Base-by-base conservation (phyloP, 495 filamentous ascomycete genomes). In the Rhypophila decipiens region DNA sequence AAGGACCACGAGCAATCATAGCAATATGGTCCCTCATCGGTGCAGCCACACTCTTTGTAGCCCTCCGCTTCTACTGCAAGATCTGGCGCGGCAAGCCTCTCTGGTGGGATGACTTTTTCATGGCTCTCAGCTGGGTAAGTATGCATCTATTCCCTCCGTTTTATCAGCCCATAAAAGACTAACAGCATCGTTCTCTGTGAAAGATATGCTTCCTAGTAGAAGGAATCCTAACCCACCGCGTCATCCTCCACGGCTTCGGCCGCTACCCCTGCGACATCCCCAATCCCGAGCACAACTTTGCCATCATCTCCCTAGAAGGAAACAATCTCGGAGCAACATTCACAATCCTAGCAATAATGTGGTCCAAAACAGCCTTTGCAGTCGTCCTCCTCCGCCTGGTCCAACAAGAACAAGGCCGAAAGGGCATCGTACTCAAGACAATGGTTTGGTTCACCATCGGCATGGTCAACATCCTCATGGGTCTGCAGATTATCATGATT, bases 401-500 rank as follows among this genome's bases (percentile, higher is more conserved):
- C 1, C 21, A 47, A 3, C n/a, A n/a, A n/a, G n/a, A n/a, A n/a
- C n/a, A n/a, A n/a, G n/a, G n/a, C n/a, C n/a, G n/a, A n/a, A n/a
- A n/a, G n/a, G 46, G 46, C 4, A 44, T 39, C 46, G 39, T 49
- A 11, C n/a, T n/a, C n/a, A 50, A 38, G 20, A 22, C 12, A 15
- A 38, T 42, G 21, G 4, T 59, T n/a, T 56, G 56, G 61, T 46
- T 65, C 41, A 44, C 68, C 38, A 65, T 65, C 35, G 34, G 57
- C 10, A 54, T 40, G 34, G 54, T 73, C 24, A 71, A 71, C 51
- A 24, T 65, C 8, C 39, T 57, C 43, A 54, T 61, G 20, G 59
- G 52, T 18, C 35, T 68, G n/a, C 61, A 50, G 35, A 63, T 62
- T n/a, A 55, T 66, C 7, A 59, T 70, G 33, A 54, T 48, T 2